Base-by-base conservation (phyloP, 805 yeast genomes). In the Henningerozyma blattae region DNA sequence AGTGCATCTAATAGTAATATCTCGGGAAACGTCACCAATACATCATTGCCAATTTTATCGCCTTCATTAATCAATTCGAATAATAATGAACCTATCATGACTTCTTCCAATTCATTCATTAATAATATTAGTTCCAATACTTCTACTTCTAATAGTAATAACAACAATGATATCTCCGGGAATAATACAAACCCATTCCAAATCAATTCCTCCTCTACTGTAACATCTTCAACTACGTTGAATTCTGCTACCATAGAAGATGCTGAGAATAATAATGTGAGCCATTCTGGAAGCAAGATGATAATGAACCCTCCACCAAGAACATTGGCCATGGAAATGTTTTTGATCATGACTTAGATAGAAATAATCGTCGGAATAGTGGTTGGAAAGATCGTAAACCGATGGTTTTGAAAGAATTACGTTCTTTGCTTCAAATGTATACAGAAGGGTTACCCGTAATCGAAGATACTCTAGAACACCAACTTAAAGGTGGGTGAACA, bases 391-490 rank as follows among this genome's bases (percentile, higher is more conserved):
- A 55, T 22, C 44, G 46, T 18, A 54, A 54, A 30, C 52, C 54
- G 15, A 42, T 39, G 10, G 52, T 54, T n/a, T 36, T 54, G 22
- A 38, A 46, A n/a, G 58, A 55, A 38, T 39, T 55, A 22, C 46
- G 49, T 32, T 33, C 34, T 5, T 39, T 55, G 19, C 40, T 55
- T 14, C 40, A 45, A 36, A 41, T 49, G 46, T 50, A 47, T 24
- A 58, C 54, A 27, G 55, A 51, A 5, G 50, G 52, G 4, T 30
- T 55, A 10, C 53, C 58, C 3, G 48, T 44, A 1, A 33, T 55
- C 26, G 58, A 55, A 30, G 41, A 38, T 24, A 44, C 57, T 1
- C 34, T 55, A 16, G 47, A 49, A 39, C 42, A 43, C 27, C 54
- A 49, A 32, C 28, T 51, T 3, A 14, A 29, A 4, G 16, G 18